phyloP scores from a whole-genome alignment of 805 yeast genomes.

The Hanseniaspora taiwanica region DNA sequence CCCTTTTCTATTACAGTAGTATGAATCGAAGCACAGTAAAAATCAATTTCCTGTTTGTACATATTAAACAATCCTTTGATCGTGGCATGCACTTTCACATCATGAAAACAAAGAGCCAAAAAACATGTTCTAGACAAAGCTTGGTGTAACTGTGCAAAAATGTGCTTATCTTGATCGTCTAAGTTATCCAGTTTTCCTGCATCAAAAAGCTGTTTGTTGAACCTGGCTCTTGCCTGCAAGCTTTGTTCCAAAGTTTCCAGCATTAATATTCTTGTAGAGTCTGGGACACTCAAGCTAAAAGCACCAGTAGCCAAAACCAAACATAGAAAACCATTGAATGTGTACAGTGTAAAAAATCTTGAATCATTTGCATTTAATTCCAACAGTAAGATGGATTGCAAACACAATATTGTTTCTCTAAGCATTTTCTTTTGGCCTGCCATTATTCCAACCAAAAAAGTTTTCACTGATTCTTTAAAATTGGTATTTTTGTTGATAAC shows the following conservation, averaged over 20 bases:
- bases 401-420: slow-evolving; percentile 24
- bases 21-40: slow-evolving; percentile 16
- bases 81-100: slow-evolving; percentile 34
- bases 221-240: slow-evolving; percentile 25
- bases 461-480: slow-evolving; percentile 2
- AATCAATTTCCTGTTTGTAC: slow-evolving; percentile 14
- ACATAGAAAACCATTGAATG: slow-evolving; percentile 23
- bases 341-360: slow-evolving; percentile 20
- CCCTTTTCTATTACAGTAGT: slow-evolving; percentile 10
- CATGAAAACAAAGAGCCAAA: slow-evolving; percentile 38
- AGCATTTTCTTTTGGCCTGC: slow-evolving; percentile 13
- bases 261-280: slow-evolving; percentile 25
- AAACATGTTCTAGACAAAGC: slow-evolving; percentile 39
- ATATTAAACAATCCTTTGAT: slow-evolving; percentile 30
- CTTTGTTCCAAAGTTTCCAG: slow-evolving; percentile 15
- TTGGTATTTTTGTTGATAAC: not conserved
- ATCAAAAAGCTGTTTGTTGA: slow-evolving; percentile 18
- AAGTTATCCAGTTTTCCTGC: slow-evolving; percentile 15
- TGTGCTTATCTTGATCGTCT: slow-evolving; percentile 13
- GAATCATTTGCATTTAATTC: slow-evolving; percentile 20
- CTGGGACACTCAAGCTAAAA: slow-evolving; percentile 19
- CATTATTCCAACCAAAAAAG: slow-evolving; percentile 22
- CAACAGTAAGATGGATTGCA: slow-evolving; percentile 22
- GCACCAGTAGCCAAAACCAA: slow-evolving; percentile 26
- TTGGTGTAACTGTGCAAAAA: slow-evolving; percentile 25